Evolutionary conservation across 805 yeast genomes (phyloP).

Genomic region (Candida nitratophila): DNA sequence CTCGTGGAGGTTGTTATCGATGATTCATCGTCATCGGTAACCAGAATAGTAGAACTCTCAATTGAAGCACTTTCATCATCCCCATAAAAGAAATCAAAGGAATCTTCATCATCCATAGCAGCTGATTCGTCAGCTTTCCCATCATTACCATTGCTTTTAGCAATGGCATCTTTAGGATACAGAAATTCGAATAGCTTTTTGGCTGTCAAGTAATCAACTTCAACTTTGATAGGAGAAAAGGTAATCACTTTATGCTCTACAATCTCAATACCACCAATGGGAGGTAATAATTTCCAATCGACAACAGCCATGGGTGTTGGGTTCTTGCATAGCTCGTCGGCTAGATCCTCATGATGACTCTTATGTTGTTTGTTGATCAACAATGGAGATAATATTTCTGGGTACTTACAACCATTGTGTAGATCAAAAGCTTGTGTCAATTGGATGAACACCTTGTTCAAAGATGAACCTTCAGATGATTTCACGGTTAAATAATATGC

Average conservation of each 20-base stretch:
- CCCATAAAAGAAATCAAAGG: not conserved
- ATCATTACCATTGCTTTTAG: not conserved
- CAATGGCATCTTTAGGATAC: slow-evolving; percentile 15
- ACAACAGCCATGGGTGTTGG: slow-evolving; percentile 30
- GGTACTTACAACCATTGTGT: slow-evolving; percentile 49
- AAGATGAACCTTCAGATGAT: slow-evolving; percentile 61
- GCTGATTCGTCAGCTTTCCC: not conserved
- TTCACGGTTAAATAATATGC: slow-evolving; percentile 56
- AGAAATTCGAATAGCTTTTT: slow-evolving; percentile 34
- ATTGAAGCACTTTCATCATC: not conserved
- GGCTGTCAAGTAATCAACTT: slow-evolving; percentile 50
- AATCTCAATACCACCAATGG: slow-evolving; percentile 60
- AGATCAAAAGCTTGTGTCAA: slow-evolving; percentile 71
- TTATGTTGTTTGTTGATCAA: slow-evolving; percentile 9
- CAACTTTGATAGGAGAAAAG: slow-evolving; percentile 48
- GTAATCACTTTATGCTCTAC: slow-evolving; percentile 42
- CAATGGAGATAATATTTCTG: slow-evolving; percentile 62
- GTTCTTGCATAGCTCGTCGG: slow-evolving; percentile 19
- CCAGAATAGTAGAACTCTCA: not conserved
- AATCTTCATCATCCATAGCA: not conserved
- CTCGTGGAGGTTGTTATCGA: too few relatives aligned
- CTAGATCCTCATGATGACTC: slow-evolving; percentile 1
- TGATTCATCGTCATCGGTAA: not conserved
- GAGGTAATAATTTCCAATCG: slow-evolving; percentile 48
- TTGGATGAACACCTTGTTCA: slow-evolving; percentile 53